Base-by-base conservation (phyloP, 2,329 filamentous ascomycete species). In the Bipolaris cookei region DNA sequence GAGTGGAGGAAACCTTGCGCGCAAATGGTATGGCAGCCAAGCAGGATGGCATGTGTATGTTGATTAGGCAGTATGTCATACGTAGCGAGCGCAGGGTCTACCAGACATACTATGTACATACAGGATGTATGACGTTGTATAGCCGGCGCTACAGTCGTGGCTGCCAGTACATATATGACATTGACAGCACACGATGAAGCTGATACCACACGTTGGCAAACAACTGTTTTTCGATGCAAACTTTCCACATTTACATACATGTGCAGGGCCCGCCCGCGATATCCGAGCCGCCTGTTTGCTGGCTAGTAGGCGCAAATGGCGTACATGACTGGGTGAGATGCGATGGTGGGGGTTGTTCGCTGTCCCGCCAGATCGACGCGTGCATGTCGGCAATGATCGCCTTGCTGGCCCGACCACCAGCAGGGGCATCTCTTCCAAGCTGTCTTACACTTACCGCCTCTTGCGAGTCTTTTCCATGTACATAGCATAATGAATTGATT, bases 1-100 rank as follows among this genome's bases (percentile, higher is more conserved):
- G 63, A 84, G 82, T 65, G 87, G 87, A 35, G 82, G 81, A 13
- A 76, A 76, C 39, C 76, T 90, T 61, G 85, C 86, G 7, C 78
- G 82, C 65, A 82, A 80, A 58, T 88, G 86, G 78, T 86, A 84
- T 64, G 84, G 82, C 20, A 76, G 74, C 44, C 76, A 80, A 45
- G 80, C 79, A 55, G 83, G 82, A 45, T 88, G 86, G 86, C 80
- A 81, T 74, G 84, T 88, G 46, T 88, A 88, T 72, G 77, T 81
- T 54, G 73, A 90, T 83, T 79, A 79, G 85, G 23, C 39, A 41
- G 38, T 41, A 13, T 54, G 16, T 11, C 39, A 46, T 54, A 11
- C 25, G 25, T 28, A 28, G 25, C 25, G 2, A 28, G 25, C 1
- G 25, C 7, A 28, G 25, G 8, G 25, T 10, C 7, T 28, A 28